Evolutionary conservation across 192 early-diverging fungal genomes (phyloP), one percentile per base, ranked within the genome.

Genomic region (Ambispora gerdemannii): DNA sequence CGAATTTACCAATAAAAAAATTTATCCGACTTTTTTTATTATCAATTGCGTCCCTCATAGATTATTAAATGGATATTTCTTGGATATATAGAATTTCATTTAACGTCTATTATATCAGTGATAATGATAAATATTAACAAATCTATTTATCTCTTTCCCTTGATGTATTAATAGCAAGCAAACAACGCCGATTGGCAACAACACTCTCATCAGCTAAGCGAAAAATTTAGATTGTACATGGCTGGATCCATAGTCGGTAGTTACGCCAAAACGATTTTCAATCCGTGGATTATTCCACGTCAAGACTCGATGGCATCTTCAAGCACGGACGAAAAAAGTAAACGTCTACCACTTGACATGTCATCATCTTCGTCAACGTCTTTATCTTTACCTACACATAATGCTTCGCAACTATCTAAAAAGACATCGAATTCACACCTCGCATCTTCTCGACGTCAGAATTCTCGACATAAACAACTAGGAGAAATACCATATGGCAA

Each of bases 181-280:
- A 47, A 17, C 30, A 55, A 68, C 3, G 13, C 50, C 20, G 50
- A 43, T 68, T 53, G 50, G 52, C 38, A 34, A 55, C 66, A 38
- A 33, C 47, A 20, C 28, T 68, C 49, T 51, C 66, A 68, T 24
- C 66, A 55, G 22, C 34, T 55, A n/a, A 68, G 66, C 52, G 66
- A 68, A 55, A 68, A 68, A 55, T 34, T 68, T 68, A 55, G 51
- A 68, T 68, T 68, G 66, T 55, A 68, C 66, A 68, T 68, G 66
- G 66, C 66, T 68, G 51, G 66, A 68, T 68, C 66, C 66, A 68
- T 68, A 51, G 32, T 68, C 19, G 66, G 66, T 15, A 50, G 53
- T 10, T 43, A 17, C 35, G 15, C 32, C 30, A 38, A 43, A 11
- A 28, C 20, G 33, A 68, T 68, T 3, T 68, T 68, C 50, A 68